Conservation (phyloP, 192 early-diverging fungal genomes). For the Geranomyces variabilis region DNA sequence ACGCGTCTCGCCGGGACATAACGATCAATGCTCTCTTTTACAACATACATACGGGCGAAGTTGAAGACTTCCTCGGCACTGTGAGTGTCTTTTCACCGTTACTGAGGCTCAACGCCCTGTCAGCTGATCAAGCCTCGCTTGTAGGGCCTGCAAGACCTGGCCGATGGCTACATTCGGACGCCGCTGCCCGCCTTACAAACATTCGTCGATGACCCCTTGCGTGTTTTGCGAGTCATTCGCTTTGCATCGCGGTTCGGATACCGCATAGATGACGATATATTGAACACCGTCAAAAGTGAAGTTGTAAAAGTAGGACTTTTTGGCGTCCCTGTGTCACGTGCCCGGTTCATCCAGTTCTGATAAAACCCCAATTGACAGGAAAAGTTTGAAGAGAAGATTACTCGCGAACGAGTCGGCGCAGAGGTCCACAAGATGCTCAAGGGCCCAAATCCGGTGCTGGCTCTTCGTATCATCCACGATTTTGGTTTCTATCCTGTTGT, state of each 20-base stretch:
- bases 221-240: slow-evolving; percentile 89
- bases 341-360: background rate
- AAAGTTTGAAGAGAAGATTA: slow-evolving; percentile 82
- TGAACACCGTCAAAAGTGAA: slow-evolving; percentile 55
- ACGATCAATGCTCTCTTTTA: slow-evolving; percentile 99
- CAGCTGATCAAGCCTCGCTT: background rate
- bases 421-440: slow-evolving; percentile 94
- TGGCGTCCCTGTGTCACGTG: too few relatives aligned
- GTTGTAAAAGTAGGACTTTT: slow-evolving; percentile 54
- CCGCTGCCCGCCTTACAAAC: slow-evolving; percentile 88
- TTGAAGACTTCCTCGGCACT: slow-evolving; percentile 37
- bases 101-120: background rate
- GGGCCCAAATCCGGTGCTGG: slow-evolving; percentile 57
- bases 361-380: slow-evolving; percentile 2
- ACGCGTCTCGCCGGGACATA: slow-evolving; percentile 92
- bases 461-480: slow-evolving; percentile 50
- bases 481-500: slow-evolving; percentile 52
- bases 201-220: slow-evolving; percentile 92
- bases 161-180: slow-evolving; percentile 76
- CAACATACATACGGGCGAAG: slow-evolving; percentile 77
- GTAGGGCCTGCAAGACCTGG: slow-evolving; percentile 75
- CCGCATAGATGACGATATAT: slow-evolving; percentile 69
- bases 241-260: slow-evolving; percentile 94
- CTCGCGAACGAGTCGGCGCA: slow-evolving; percentile 85
- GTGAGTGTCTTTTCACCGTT: background rate